phyloP scores from a whole-genome alignment of 2,329 filamentous ascomycete genomes.

The Ophiostoma sp. region DNA sequence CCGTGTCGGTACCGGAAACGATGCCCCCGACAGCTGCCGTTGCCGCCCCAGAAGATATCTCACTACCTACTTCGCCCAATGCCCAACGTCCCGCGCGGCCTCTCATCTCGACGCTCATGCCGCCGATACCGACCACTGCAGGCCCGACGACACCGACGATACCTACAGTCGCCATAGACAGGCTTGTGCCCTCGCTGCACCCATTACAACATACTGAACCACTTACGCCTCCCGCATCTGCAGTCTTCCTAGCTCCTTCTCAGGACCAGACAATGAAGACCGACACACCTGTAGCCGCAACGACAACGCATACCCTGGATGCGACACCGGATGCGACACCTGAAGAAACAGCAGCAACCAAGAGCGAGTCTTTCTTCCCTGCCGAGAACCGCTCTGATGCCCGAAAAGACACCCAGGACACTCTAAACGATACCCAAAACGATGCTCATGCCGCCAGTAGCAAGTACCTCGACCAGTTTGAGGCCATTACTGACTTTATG shows the following conservation, averaged over 20 bases:
- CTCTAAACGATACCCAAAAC: background rate
- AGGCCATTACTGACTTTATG: slow-evolving; percentile 65
- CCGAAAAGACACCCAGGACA: background rate
- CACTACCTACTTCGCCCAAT: background rate
- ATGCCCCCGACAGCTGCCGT: background rate
- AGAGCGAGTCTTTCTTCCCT: background rate
- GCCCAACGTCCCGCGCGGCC: background rate
- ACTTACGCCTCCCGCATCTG: slow-evolving; percentile 15
- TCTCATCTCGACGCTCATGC: background rate
- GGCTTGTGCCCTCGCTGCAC: background rate
- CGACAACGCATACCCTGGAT: background rate
- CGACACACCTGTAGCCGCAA: background rate
- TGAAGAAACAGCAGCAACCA: background rate
- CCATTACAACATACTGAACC: background rate
- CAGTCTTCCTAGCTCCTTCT: background rate
- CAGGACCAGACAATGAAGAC: background rate
- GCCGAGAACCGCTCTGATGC: background rate
- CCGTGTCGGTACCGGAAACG: background rate
- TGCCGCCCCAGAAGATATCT: background rate
- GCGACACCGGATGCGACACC: background rate
- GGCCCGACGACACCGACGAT: background rate
- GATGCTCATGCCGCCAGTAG: background rate
- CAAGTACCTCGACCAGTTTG: slow-evolving; percentile 54
- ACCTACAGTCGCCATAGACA: background rate
- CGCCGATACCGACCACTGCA: background rate